Base-by-base conservation (phyloP, 495 filamentous ascomycete genomes). In the Podospora sp. region DNA sequence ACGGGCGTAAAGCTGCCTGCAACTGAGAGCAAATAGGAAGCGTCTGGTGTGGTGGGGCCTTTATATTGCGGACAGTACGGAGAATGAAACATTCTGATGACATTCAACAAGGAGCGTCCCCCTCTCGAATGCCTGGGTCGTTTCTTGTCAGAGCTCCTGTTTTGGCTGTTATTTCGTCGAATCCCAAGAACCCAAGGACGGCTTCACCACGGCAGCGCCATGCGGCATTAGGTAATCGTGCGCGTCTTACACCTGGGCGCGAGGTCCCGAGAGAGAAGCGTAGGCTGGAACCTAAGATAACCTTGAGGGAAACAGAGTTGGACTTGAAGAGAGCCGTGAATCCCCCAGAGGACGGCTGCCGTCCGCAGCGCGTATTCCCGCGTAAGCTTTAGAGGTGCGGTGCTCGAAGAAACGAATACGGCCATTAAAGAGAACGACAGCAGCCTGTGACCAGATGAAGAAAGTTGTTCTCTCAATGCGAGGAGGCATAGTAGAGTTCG, bases 121-220 rank as follows among this genome's bases (percentile, higher is more conserved):
- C 40, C 40, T 46, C 40, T 21, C 12, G 1, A 18, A 25, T 27
- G 22, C 22, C 51, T 55, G 53, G 20, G 53, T 57, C 53, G 53
- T 57, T 20, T 20, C 26, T 57, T 57, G 53, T 57, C 53, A 26
- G 53, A 27, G 53, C 53, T 25, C 53, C 5, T 57, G 53, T 57
- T 57, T 57, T 57, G 21, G 53, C 53, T 57, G 53, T 25, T 57
- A 27, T 27, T 57, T 57, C 53, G 22, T 57, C 53, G 53, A 26
- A 26, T 57, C 53, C 26, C 14, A 14, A 21, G 9, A 21, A 7
- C 40, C 40, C 40, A 6, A 46, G 3, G 29, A 12, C 52, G 2
- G 20, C 24, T 22, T n/a, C 21, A 22, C 20, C 2, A 12, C 20
- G 7, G n/a, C 50, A 53, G 16, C n/a, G 21, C 5, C 50, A 53